Evolutionary conservation across 306 rosid genomes (phyloP).

Genomic region (cucumber (Cucumis sativus)): DNA sequence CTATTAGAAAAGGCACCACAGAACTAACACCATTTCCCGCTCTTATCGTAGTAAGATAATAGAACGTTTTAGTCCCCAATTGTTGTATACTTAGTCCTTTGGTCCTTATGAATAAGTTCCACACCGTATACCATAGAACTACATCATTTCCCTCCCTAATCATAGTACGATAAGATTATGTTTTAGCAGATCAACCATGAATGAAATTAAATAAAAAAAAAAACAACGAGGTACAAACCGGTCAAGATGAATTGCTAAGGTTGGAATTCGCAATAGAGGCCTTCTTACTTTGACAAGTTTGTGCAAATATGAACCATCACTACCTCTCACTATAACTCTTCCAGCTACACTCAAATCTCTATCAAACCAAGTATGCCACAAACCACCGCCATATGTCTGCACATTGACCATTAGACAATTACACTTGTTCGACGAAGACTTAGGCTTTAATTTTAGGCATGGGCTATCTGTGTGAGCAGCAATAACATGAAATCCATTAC

Average conservation of each 20-base stretch:
- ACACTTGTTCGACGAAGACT: slow-evolving; percentile 59
- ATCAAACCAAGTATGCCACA: slow-evolving; percentile 98
- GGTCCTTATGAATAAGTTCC: neutral
- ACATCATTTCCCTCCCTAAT: too few relatives aligned
- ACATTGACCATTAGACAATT: slow-evolving; percentile 69
- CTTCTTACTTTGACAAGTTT: slow-evolving; percentile 82
- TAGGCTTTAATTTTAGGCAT: slow-evolving; percentile 82
- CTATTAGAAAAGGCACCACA: neutral
- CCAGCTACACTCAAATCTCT: slow-evolving; percentile 96
- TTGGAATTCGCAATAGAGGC: slow-evolving; percentile 81
- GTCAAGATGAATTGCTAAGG: slow-evolving; percentile 96
- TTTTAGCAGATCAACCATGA: neutral
- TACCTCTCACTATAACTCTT: slow-evolving; percentile 58
- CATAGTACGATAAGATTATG: too few relatives aligned
- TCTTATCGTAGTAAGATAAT: neutral
- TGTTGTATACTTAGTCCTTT: neutral
- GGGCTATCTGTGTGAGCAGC: slow-evolving; percentile 99
- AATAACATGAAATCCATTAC: slow-evolving; percentile 73
- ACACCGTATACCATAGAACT: too few relatives aligned
- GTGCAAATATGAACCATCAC: slow-evolving; percentile 37
- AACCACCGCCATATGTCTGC: slow-evolving; percentile 88
- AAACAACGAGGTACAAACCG: slow-evolving; percentile 34
- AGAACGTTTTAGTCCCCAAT: neutral
- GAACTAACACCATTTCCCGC: neutral
- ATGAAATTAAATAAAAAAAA: neutral